Conservation (phyloP, 208 protist species). For the Acanthamoeba lenticulata region DNA sequence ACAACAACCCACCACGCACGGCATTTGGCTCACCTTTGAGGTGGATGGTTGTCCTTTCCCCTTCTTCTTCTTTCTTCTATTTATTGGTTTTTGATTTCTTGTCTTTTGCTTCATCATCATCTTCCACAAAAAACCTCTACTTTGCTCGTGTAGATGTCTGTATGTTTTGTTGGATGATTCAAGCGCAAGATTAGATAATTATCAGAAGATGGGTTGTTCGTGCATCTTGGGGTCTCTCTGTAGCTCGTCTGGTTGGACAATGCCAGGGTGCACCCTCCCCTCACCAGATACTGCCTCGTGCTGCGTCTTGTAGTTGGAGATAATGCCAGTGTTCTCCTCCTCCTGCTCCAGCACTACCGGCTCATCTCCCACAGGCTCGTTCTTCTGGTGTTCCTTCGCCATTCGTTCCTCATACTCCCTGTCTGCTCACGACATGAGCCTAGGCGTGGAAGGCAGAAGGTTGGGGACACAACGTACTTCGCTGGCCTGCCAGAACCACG, state of each 20-base stretch:
- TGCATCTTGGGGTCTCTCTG: constrained; percentile 2
- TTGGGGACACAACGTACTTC: background rate
- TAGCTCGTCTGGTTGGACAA: background rate
- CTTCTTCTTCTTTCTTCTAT: no score
- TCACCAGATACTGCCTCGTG: background rate
- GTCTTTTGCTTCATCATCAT: no score
- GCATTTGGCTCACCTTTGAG: no score
- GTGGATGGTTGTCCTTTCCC: no score
- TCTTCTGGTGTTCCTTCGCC: background rate
- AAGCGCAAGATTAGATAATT: no score
- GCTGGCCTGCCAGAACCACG: no score
- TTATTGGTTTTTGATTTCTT: no score
- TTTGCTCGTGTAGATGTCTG: no score
- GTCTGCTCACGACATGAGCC: background rate
- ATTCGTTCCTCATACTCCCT: background rate
- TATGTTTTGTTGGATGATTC: no score
- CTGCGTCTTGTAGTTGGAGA: background rate
- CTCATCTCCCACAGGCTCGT: background rate
- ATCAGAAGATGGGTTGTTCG: background rate
- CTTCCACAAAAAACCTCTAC: no score
- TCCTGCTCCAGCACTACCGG: background rate
- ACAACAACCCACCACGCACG: no score
- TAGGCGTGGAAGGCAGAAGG: background rate
- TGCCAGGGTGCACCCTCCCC: background rate
- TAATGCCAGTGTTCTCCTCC: background rate